phyloP scores from a whole-genome alignment of 495 filamentous ascomycete species.

The Friedmanniomyces endolithicus region DNA sequence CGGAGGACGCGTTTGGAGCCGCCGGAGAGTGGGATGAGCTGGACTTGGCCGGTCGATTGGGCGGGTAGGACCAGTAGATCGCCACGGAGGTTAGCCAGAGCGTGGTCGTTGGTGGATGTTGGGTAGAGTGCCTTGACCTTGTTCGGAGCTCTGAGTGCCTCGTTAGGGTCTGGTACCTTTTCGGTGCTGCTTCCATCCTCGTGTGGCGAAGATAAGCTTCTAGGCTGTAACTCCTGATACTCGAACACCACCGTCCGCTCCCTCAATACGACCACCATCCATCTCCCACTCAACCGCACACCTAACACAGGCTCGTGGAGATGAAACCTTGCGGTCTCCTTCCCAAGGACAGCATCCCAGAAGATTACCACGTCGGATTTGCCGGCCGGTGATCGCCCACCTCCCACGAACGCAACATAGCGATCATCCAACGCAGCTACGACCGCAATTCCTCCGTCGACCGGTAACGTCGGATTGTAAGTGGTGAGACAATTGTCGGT shows the following conservation, averaged over 20 bases:
- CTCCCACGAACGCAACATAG: conserved; percentile 85
- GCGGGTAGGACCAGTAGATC: conserved; percentile 72
- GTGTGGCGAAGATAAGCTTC: conserved; percentile 5
- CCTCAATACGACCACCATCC: conserved; percentile 60
- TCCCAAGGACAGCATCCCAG: conserved; percentile 80
- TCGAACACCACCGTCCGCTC: conserved; percentile 11
- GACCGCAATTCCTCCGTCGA: conserved; percentile 50
- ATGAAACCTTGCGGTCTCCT: conserved; percentile 58
- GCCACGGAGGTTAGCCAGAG: conserved; percentile 64
- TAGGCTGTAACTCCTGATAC: conserved; percentile 5
- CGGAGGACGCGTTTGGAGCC: conserved; percentile 90
- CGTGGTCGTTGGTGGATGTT: conserved; percentile 75
- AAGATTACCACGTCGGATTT: conserved; percentile 80
- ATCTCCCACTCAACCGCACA: conserved; percentile 1
- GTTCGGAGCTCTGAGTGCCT: conserved; percentile 6
- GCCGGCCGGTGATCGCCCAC: conserved; percentile 75
- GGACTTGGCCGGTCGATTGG: conserved; percentile 76
- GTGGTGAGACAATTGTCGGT: conserved; percentile 11
- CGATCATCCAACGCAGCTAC: conserved; percentile 79
- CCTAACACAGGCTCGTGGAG: conserved; percentile 38
- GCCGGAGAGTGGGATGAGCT: conserved; percentile 67
- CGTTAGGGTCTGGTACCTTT: neutral
- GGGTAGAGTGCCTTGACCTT: conserved; percentile 9
- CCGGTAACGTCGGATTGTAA: conserved; percentile 7
- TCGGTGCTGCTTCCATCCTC: neutral